Evolutionary conservation across 495 filamentous ascomycete genomes (phyloP).

Genomic region (Penicillium lividum): DNA sequence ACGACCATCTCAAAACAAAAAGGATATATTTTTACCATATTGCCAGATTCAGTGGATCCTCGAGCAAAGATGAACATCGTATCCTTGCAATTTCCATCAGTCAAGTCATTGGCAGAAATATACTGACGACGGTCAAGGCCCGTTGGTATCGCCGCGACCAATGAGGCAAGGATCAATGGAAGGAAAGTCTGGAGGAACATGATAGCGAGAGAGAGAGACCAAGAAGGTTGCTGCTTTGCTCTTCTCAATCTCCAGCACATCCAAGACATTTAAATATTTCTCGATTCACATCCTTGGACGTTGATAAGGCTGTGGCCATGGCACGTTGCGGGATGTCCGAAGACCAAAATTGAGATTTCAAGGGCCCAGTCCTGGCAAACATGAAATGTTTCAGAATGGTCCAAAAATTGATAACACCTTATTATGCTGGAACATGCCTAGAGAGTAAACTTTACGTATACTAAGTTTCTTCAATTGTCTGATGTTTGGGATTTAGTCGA

Average conservation of each 20-base stretch:
- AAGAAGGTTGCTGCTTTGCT: background rate
- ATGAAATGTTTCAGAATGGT: background rate
- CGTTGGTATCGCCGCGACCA: slow-evolving; percentile 5
- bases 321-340: background rate
- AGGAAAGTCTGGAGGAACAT: slow-evolving; percentile 3
- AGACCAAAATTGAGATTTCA: background rate
- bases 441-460: background rate
- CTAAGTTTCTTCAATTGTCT: background rate
- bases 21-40: slow-evolving; percentile 9
- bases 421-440: background rate
- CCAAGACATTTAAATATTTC: background rate
- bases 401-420: background rate
- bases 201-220: background rate
- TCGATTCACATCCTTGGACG: background rate
- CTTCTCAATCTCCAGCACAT: background rate
- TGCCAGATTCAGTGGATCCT: slow-evolving; percentile 38
- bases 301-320: background rate
- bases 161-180: slow-evolving; percentile 6
- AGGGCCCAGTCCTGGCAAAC: background rate
- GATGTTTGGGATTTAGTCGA: background rate
- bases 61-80: slow-evolving; percentile 56
- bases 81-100: slow-evolving; percentile 34
- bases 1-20: background rate
- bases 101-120: slow-evolving; percentile 9
- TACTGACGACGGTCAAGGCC: slow-evolving; percentile 9